These are phyloP conservation scores for Salvia hispanica DNA, from an alignment of 257 asterid species.

Conservation along the genomic window DNA sequence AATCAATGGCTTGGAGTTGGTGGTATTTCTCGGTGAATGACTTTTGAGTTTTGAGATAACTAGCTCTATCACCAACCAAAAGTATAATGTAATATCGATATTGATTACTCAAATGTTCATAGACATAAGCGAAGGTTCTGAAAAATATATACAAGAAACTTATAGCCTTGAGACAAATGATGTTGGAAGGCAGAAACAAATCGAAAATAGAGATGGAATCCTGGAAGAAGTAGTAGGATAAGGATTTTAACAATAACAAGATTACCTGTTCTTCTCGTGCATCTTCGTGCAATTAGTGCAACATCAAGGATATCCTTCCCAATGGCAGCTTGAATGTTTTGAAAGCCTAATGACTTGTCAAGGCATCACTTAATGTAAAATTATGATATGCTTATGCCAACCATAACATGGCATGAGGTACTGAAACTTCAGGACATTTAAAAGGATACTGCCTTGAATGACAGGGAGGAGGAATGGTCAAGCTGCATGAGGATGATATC, in stretches of 20 bases:
- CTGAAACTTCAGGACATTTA: constrained; percentile 30
- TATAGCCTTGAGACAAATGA: neutral
- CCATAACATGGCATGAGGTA: constrained; percentile 21
- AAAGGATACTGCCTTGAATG: constrained; percentile 99
- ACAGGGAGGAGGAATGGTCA: constrained; percentile 89
- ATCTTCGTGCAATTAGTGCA: constrained; percentile 89
- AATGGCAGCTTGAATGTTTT: constrained; percentile 83
- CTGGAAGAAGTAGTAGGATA: constrained; percentile 9
- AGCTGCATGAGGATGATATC: constrained; percentile 63
- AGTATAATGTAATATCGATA: constrained; percentile 12
- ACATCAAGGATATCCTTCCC: constrained; percentile 90
- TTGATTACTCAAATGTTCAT: constrained; percentile 20
- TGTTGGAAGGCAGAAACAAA: constrained; percentile 16
- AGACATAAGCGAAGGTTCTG: constrained; percentile 1
- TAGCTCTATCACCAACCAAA: constrained; percentile 16
- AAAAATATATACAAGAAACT: constrained; percentile 15
- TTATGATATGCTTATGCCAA: constrained; percentile 25
- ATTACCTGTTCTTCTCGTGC: constrained; percentile 92
- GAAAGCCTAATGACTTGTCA: constrained; percentile 79
- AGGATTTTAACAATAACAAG: constrained; percentile 23
- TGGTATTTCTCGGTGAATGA: constrained; percentile 3
- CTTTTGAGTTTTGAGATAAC: neutral
- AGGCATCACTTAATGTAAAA: constrained; percentile 43
- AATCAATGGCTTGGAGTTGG: constrained; percentile 13
- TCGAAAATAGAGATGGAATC: too few species aligned